Evolutionary conservation across 345 rosid species (phyloP), one percentile per base, ranked within the genome.

Genomic region (Noccaea bulbosa): DNA sequence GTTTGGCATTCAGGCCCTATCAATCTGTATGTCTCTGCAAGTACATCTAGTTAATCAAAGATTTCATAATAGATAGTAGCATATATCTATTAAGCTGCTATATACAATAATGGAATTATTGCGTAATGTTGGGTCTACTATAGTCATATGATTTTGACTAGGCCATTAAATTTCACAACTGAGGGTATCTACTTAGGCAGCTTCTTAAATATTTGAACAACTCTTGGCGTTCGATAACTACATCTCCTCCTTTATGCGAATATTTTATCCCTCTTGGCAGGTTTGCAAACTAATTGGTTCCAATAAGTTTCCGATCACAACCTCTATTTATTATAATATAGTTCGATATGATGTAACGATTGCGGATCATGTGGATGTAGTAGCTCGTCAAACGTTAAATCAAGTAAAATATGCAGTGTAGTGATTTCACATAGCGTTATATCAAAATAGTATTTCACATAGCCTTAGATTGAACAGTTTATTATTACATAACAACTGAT

Each of bases 131-230:
- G 77, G 77, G 77, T 72, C 71, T 56, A 55, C 58, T 46, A 55
- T 37, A 46, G 48, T 72, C 15, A 27, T 20, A 12, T 47, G 59
- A 65, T 55, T 64, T n/a, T 64, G 70, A 64, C 65, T 16, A 35
- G n/a, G 16, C 52, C 41, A 58, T 58, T 56, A 47, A 46, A 37
- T 15, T 64, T 11, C 76, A 55, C 64, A 50, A 27, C 27, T 30
- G 12, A n/a, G 45, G 56, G 64, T 56, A 56, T 73, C 77, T 39
- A 65, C 71, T 65, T 56, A 56, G 50, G 27, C 59, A 73, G 51
- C 65, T 8, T 65, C 71, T 65, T 73, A 46, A 73, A 65, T 65
- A 64, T 11, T 53, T 56, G 77, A 64, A 72, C 77, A 55, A 72
- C 65, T 44, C 6, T 27, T 72, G 56, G 35, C 57, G 24, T 27